These are phyloP conservation scores for Cicer judaicum DNA, from an alignment of 306 rosid genomes.

Conservation along the genomic window DNA sequence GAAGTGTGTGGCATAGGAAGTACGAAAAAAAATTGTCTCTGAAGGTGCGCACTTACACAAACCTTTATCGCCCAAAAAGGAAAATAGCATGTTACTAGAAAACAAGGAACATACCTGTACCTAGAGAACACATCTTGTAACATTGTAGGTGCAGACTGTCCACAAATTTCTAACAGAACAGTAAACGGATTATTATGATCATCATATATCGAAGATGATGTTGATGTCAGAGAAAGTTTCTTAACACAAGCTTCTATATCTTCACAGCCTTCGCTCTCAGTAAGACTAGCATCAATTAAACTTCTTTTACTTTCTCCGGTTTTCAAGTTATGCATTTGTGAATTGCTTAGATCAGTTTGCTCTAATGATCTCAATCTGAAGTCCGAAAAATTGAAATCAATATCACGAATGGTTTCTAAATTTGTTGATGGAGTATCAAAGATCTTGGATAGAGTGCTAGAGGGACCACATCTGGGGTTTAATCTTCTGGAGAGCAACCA, in stretches of 20 bases:
- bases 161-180: constrained; percentile 77
- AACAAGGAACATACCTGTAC: constrained; percentile 60
- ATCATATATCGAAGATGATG: constrained; percentile 54
- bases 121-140: constrained; percentile 66
- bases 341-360: constrained; percentile 39
- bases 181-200: constrained; percentile 60
- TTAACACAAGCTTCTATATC: constrained; percentile 64
- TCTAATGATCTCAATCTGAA: constrained; percentile 52
- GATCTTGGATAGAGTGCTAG: constrained; percentile 78
- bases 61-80: constrained; percentile 11
- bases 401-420: constrained; percentile 47
- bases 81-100: constrained; percentile 27
- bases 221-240: constrained; percentile 73
- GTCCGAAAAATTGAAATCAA: constrained; percentile 40
- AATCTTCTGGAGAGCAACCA: constrained; percentile 70
- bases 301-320: constrained; percentile 37
- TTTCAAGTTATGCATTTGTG: constrained; percentile 38
- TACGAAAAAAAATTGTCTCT: constrained; percentile 12
- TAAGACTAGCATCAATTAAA: constrained; percentile 26
- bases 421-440: constrained; percentile 61
- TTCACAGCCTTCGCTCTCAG: constrained; percentile 48
- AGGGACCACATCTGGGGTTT: constrained; percentile 61
- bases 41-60: constrained; percentile 6
- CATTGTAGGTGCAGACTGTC: constrained; percentile 71
- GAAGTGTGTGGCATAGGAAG: neutral